phyloP scores from a whole-genome alignment of 305 asterid genomes.

The Nicotiana rustica region DNA sequence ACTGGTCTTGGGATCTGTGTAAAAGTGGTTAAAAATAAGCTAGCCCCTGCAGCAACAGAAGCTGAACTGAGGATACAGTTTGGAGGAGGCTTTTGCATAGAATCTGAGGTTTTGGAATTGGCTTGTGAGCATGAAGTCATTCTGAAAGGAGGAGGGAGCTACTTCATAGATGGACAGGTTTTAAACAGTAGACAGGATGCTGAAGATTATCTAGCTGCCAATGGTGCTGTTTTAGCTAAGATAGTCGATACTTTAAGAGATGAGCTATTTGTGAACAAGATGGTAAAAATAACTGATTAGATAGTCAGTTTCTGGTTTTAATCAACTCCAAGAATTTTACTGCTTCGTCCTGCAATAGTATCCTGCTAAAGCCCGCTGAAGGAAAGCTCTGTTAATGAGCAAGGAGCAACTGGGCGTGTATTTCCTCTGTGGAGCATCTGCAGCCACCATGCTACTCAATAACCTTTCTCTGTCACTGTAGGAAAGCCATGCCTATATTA shows the following conservation, averaged over 20 bases:
- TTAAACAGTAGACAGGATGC: slow-evolving; percentile 66
- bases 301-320: not conserved
- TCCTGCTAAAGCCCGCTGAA: not conserved
- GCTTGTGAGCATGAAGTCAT: slow-evolving; percentile 86
- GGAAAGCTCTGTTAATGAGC: not conserved
- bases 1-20: slow-evolving; percentile 79
- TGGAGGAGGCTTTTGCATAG: slow-evolving; percentile 73
- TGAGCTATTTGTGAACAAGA: slow-evolving; percentile 58
- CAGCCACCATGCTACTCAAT: slow-evolving; percentile 10
- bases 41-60: slow-evolving; percentile 73
- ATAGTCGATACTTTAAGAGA: slow-evolving; percentile 63
- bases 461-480: not conserved
- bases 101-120: slow-evolving; percentile 79
- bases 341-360: not conserved
- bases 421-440: slow-evolving; percentile 9
- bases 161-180: slow-evolving; percentile 64
- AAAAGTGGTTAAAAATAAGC: slow-evolving; percentile 87
- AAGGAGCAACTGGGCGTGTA: slow-evolving; percentile 24
- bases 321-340: slow-evolving; percentile 19
- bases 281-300: slow-evolving; percentile 20
- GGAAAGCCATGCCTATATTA: not conserved
- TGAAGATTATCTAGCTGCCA: slow-evolving; percentile 62
- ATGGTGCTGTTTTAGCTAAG: slow-evolving; percentile 57
- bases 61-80: slow-evolving; percentile 72
- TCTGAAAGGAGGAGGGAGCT: slow-evolving; percentile 59